phyloP scores from a whole-genome alignment of 331 rosid species.

The Quercus phellos region DNA sequence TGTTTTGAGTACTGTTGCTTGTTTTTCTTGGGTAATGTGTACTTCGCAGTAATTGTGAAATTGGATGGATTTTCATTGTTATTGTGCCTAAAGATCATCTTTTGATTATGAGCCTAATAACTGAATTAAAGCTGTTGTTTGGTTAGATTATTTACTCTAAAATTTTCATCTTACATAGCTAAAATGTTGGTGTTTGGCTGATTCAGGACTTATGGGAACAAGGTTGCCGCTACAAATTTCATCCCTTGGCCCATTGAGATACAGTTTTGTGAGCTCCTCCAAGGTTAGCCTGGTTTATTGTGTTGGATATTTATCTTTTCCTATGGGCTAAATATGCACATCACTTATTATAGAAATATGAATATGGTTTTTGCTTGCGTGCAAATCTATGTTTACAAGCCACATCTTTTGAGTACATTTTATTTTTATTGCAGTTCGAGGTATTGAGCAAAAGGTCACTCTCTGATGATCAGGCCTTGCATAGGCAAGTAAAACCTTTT shows the following conservation, averaged over 20 bases:
- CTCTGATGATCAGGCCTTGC: constrained; percentile 91
- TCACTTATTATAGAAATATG: neutral
- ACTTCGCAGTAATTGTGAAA: neutral
- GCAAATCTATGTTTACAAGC: neutral
- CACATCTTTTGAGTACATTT: constrained; percentile 14
- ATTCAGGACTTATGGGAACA: constrained; percentile 78
- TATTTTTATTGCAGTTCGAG: constrained; percentile 52
- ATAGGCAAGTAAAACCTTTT: constrained; percentile 50
- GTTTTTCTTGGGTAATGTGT: neutral
- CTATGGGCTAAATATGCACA: neutral
- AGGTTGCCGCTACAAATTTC: constrained; percentile 48
- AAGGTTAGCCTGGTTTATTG: constrained; percentile 46
- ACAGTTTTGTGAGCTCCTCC: constrained; percentile 83
- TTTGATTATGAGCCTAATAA: no score
- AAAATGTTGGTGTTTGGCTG: constrained; percentile 24
- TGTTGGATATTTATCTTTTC: neutral
- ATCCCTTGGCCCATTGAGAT: constrained; percentile 94
- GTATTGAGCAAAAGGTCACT: constrained; percentile 82
- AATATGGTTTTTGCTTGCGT: neutral
- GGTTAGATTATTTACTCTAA: no score
- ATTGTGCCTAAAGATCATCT: no score
- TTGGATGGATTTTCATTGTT: neutral
- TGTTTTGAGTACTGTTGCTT: no score
- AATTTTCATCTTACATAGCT: neutral
- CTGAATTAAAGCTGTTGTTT: no score